These are phyloP conservation scores for Protomyces lactucae-debilis DNA, from an alignment of 1,139 yeast species.

Conservation along the genomic window DNA sequence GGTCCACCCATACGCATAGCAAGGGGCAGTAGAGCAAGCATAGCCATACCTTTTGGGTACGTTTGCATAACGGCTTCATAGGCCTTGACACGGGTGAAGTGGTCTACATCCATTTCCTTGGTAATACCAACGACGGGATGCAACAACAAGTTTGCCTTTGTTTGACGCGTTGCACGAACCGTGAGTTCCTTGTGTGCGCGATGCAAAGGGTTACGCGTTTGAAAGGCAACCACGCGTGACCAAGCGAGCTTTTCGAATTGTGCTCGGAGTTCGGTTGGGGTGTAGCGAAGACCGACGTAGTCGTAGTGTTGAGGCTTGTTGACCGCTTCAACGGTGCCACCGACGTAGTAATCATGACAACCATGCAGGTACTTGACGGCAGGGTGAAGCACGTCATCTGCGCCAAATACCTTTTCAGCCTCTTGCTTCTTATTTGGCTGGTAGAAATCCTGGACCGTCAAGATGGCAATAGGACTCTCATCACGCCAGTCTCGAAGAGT, in stretches of 20 bases:
- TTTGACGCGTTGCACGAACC: slow-evolving; percentile 83
- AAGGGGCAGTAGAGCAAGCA: slow-evolving; percentile 78
- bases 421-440: slow-evolving; percentile 73
- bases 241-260: slow-evolving; percentile 79
- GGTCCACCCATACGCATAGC: slow-evolving; percentile 99
- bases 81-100: slow-evolving; percentile 93
- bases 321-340: slow-evolving; percentile 82
- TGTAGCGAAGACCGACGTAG: slow-evolving; percentile 77
- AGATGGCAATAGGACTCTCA: slow-evolving; percentile 70
- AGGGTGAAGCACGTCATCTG: slow-evolving; percentile 89
- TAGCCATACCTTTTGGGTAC: slow-evolving; percentile 90
- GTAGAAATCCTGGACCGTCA: slow-evolving; percentile 67
- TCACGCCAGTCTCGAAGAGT: slow-evolving; percentile 80
- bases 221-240: slow-evolving; percentile 93
- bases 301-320: slow-evolving; percentile 85
- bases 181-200: slow-evolving; percentile 96
- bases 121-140: slow-evolving; percentile 97
- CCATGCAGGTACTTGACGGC: slow-evolving; percentile 71
- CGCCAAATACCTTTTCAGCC: slow-evolving; percentile 84
- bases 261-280: slow-evolving; percentile 82
- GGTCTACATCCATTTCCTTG: slow-evolving; percentile 97
- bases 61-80: slow-evolving; percentile 87
- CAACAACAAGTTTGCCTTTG: slow-evolving; percentile 73
- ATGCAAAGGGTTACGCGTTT: slow-evolving; percentile 97
- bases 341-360: slow-evolving; percentile 74